Conservation (phyloP, 345 rosid genomes). For the Linum lewisii region DNA sequence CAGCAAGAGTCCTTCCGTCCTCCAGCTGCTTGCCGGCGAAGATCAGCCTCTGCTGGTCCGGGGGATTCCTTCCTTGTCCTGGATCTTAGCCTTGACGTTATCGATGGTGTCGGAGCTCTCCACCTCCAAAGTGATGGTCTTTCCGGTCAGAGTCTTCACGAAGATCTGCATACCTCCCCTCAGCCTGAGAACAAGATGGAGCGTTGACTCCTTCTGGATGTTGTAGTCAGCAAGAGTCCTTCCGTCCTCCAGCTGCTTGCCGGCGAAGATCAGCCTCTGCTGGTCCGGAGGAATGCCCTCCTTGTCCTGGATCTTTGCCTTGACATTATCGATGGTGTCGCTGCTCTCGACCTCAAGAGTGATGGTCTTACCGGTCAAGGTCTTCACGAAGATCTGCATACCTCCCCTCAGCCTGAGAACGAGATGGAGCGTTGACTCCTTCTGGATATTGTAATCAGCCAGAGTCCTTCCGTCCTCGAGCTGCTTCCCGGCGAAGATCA, state of each 20-base stretch:
- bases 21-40: slow-evolving; percentile 22
- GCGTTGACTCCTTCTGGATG: slow-evolving; percentile 18
- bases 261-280: slow-evolving; percentile 18
- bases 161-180: slow-evolving; percentile 9
- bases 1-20: slow-evolving; percentile 19
- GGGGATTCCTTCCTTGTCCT: slow-evolving; percentile 20
- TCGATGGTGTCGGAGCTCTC: slow-evolving; percentile 24
- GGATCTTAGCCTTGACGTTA: slow-evolving; percentile 20
- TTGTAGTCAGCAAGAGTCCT: slow-evolving; percentile 17
- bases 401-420: slow-evolving; percentile 20
- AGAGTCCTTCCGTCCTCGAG: slow-evolving; percentile 19
- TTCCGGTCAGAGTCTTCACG: slow-evolving; percentile 18
- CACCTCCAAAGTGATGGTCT: slow-evolving; percentile 17
- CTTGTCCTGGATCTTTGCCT: slow-evolving; percentile 23
- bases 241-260: slow-evolving; percentile 20
- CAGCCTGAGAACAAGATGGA: slow-evolving; percentile 20
- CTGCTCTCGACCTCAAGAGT: slow-evolving; percentile 17
- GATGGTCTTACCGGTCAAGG: slow-evolving; percentile 17
- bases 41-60: slow-evolving; percentile 20
- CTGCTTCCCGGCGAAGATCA: slow-evolving; percentile 21
- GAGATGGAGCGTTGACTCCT: slow-evolving; percentile 16
- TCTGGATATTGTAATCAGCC: slow-evolving; percentile 19
- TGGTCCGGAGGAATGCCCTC: slow-evolving; percentile 20
- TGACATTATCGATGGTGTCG: slow-evolving; percentile 20
- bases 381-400: slow-evolving; percentile 21